Evolutionary conservation across 352 stramenopile species (phyloP).

Genomic region (Phytophthora niederhauseri): DNA sequence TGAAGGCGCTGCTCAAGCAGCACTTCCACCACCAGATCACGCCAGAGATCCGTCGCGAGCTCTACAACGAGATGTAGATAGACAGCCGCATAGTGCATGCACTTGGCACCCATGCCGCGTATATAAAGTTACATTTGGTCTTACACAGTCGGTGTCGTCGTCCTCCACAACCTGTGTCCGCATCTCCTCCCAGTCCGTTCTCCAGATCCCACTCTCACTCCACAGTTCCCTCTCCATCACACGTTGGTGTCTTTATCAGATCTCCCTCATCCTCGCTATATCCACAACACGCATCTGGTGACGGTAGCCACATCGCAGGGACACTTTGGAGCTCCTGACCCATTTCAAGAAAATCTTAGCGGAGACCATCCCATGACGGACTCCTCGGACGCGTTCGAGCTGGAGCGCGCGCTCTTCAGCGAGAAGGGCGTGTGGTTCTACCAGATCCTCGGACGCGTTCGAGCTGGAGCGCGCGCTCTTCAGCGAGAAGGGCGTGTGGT

Average conservation of each 20-base stretch:
- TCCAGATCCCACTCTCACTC: neutral
- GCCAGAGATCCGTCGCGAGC: conserved; percentile 97
- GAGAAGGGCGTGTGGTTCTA: conserved; percentile 81
- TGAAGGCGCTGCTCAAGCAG: conserved; percentile 93
- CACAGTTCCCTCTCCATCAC: neutral
- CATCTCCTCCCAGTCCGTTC: neutral
- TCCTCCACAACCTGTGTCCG: neutral
- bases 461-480: conserved; percentile 82
- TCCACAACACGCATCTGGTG: conserved; percentile 2
- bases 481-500: conserved; percentile 77
- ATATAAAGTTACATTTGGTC: conserved; percentile 39
- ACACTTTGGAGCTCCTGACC: neutral
- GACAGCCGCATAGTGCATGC: neutral
- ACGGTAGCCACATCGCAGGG: conserved; percentile 4
- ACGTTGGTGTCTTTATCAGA: conserved; percentile 1
- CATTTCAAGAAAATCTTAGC: conserved; percentile 14
- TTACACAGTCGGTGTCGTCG: conserved; percentile 9
- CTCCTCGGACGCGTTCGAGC: conserved; percentile 37
- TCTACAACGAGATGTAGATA: conserved; percentile 83
- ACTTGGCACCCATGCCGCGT: conserved; percentile 1
- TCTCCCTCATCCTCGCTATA: neutral
- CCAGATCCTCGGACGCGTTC: conserved; percentile 34
- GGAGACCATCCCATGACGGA: conserved; percentile 22
- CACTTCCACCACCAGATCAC: conserved; percentile 98
- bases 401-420: conserved; percentile 81